phyloP scores from a whole-genome alignment of 163 green algal genomes.

The Prototheca wickerhamii region DNA sequence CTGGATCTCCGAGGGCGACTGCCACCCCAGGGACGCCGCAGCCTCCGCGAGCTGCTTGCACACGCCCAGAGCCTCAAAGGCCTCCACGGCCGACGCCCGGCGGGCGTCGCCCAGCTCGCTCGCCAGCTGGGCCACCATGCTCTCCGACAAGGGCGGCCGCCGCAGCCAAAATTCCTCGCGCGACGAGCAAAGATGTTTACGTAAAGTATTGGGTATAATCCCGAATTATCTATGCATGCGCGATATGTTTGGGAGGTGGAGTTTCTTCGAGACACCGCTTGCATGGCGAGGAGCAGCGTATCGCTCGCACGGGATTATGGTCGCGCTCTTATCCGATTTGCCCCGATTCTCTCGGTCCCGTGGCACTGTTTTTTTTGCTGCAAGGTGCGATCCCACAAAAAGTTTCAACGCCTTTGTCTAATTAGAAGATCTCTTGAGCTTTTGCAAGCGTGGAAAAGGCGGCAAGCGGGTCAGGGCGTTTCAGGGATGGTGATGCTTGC shows the following conservation, averaged over 20 bases:
- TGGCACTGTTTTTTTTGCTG: neutral
- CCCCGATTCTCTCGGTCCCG: neutral
- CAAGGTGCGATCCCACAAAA: neutral
- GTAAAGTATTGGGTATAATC: too few species aligned
- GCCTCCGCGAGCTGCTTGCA: constrained; percentile 70
- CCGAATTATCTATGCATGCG: too few species aligned
- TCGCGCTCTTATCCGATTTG: too few species aligned
- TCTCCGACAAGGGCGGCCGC: too few species aligned
- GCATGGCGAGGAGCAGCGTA: too few species aligned
- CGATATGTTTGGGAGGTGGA: too few species aligned
- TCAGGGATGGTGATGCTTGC: neutral
- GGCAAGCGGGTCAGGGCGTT: neutral
- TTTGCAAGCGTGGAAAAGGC: neutral
- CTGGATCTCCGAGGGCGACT: constrained; percentile 71
- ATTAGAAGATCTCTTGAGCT: neutral
- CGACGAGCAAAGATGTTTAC: too few species aligned
- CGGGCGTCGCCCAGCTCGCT: constrained; percentile 9
- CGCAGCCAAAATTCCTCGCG: too few species aligned
- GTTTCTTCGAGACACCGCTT: too few species aligned
- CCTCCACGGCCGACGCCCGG: constrained; percentile 16
- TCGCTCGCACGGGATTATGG: too few species aligned
- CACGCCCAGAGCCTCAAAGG: constrained; percentile 69
- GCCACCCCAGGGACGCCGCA: constrained; percentile 69
- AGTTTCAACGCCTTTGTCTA: neutral
- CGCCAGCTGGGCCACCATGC: neutral